Evolutionary conservation across 1,284 basidiomycete genomes (phyloP).

Genomic region (Agroathelia rolfsii): DNA sequence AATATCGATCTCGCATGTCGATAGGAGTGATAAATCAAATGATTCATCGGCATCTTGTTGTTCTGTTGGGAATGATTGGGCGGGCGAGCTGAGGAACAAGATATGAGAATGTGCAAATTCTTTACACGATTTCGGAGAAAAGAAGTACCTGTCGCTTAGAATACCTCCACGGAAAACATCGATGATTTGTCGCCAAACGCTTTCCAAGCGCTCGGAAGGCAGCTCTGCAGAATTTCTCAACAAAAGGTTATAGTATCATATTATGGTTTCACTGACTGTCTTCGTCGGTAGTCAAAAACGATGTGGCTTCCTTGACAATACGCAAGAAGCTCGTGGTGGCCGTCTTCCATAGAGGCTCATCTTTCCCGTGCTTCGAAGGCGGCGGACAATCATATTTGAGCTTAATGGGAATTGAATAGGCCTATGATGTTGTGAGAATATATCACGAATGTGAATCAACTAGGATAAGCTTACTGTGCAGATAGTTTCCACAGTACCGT

Average conservation of each 20-base stretch:
- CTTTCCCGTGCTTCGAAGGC: conserved; percentile 77
- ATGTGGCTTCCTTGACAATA: conserved; percentile 52
- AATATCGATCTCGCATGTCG: conserved; percentile 70
- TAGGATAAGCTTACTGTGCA: conserved; percentile 48
- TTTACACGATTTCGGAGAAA: neutral
- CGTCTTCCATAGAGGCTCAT: conserved; percentile 86
- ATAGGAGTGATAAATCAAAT: conserved; percentile 79
- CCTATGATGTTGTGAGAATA: conserved; percentile 32
- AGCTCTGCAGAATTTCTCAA: conserved; percentile 32
- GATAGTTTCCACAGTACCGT: conserved; percentile 77
- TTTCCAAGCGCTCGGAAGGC: conserved; percentile 52
- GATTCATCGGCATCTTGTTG: conserved; percentile 75
- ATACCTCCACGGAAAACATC: conserved; percentile 78
- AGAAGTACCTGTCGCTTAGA: conserved; percentile 71
- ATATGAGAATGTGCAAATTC: conserved; percentile 3
- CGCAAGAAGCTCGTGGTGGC: conserved; percentile 66
- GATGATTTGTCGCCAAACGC: conserved; percentile 80
- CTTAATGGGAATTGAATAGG: conserved; percentile 84
- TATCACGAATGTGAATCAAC: conserved; percentile 1
- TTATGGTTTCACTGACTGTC: conserved; percentile 20
- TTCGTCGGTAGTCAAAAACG: conserved; percentile 36
- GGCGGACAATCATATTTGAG: conserved; percentile 91
- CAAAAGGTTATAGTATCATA: conserved; percentile 2
- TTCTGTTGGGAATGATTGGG: conserved; percentile 47
- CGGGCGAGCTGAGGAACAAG: conserved; percentile 32